These are phyloP conservation scores for Achaetomium macrosporum DNA, from an alignment of 2,329 filamentous ascomycete genomes.

Conservation along the genomic window DNA sequence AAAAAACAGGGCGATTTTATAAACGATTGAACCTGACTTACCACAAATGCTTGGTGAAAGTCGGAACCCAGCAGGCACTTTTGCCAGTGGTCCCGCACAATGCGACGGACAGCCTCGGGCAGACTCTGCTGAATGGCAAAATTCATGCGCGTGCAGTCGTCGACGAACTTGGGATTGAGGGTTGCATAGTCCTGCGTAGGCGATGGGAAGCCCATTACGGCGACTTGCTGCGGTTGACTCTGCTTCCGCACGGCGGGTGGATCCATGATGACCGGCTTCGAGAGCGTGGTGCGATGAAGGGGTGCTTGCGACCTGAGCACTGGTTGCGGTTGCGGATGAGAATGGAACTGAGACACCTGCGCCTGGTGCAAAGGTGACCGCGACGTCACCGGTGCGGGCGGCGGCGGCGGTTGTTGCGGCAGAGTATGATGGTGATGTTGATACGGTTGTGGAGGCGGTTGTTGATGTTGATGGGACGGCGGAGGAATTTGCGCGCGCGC, in stretches of 20 bases:
- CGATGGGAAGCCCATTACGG: conserved; percentile 31
- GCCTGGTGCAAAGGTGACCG: conserved; percentile 11
- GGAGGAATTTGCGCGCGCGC: conserved; percentile 13
- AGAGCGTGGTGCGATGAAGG: conserved; percentile 6
- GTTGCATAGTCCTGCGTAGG: conserved; percentile 28
- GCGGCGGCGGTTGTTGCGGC: neutral
- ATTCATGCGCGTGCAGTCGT: conserved; percentile 36
- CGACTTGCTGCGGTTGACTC: conserved; percentile 5
- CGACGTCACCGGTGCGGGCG: neutral
- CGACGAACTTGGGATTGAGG: conserved; percentile 32
- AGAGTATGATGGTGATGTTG: neutral
- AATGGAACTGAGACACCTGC: conserved; percentile 1
- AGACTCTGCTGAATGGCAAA: conserved; percentile 37
- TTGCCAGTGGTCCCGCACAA: conserved; percentile 46
- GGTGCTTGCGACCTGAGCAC: neutral
- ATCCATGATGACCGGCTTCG: conserved; percentile 28
- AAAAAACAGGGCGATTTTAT: neutral
- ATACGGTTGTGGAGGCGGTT: conserved; percentile 7
- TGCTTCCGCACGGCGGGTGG: conserved; percentile 23
- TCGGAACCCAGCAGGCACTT: conserved; percentile 45
- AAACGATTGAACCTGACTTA: conserved; percentile 32
- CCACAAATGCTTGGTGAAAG: conserved; percentile 48
- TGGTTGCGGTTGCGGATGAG: conserved; percentile 11
- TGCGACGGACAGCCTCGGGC: conserved; percentile 42
- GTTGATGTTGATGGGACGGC: conserved; percentile 3